Percentiles rank a stretch among this genome's conserved stretches.
Conservation (phyloP, 352 stramenopile genomes). For the Pythium rhizo-oryzae region DNA sequence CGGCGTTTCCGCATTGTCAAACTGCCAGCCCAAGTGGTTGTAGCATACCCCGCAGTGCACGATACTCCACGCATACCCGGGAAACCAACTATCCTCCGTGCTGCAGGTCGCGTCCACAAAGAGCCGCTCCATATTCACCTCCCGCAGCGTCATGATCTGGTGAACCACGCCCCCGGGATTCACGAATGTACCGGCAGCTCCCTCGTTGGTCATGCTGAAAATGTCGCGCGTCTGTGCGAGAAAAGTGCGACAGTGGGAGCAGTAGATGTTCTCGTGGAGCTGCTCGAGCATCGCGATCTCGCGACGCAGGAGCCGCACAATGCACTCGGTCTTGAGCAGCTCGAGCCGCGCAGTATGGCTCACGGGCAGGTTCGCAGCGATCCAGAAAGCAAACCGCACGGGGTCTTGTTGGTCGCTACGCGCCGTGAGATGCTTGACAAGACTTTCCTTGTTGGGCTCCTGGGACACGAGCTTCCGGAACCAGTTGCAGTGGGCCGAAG, state of each 20-base stretch:
- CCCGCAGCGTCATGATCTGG: slow-evolving; percentile 76
- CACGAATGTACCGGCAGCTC: slow-evolving; percentile 73
- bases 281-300: slow-evolving; percentile 64
- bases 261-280: slow-evolving; percentile 69
- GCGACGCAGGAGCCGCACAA: slow-evolving; percentile 55
- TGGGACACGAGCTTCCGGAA: slow-evolving; percentile 37
- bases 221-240: slow-evolving; percentile 75
- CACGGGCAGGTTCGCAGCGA: slow-evolving; percentile 71
- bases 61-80: slow-evolving; percentile 82
- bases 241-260: slow-evolving; percentile 58
- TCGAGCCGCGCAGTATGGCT: slow-evolving; percentile 57
- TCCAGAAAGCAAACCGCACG: slow-evolving; percentile 79
- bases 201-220: slow-evolving; percentile 73
- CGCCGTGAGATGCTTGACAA: slow-evolving; percentile 30
- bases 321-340: slow-evolving; percentile 59
- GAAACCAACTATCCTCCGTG: slow-evolving; percentile 79
- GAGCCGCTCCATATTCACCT: slow-evolving; percentile 49
- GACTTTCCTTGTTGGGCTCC: slow-evolving; percentile 24
- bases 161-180: slow-evolving; percentile 79
- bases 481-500: slow-evolving; percentile 74
- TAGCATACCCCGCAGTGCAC: slow-evolving; percentile 70
- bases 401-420: slow-evolving; percentile 54
- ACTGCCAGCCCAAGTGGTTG: slow-evolving; percentile 79
- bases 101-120: slow-evolving; percentile 49
- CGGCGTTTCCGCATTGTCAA: slow-evolving; percentile 45